Percentiles rank a stretch among this genome's conserved stretches.
phyloP scores from a whole-genome alignment of 208 protist genomes.

The Wallacemonas sp. region DNA sequence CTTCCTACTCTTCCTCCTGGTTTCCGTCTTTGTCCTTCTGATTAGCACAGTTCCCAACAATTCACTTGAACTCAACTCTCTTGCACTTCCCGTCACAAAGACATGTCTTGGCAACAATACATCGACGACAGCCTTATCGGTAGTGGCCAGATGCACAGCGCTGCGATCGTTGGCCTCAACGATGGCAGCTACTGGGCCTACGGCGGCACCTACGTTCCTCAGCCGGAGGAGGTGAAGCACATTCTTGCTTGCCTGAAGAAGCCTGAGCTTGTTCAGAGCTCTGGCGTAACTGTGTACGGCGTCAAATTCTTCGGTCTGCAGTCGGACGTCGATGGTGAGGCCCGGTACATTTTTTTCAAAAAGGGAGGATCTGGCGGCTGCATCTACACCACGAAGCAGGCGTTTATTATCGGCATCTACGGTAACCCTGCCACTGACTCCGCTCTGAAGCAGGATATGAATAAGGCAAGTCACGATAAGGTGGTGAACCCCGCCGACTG shows the following conservation, averaged over 20 bases:
- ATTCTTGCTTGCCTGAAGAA: conserved; percentile 73
- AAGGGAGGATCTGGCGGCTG: conserved; percentile 84
- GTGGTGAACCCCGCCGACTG: conserved; percentile 84
- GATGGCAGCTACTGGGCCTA: conserved; percentile 91
- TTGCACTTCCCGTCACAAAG: neutral
- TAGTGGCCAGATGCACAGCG: conserved; percentile 88
- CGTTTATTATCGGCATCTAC: conserved; percentile 82
- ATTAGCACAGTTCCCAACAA: neutral
- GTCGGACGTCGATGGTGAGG: conserved; percentile 63
- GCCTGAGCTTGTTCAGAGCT: conserved; percentile 61
- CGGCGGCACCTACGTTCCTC: conserved; percentile 82
- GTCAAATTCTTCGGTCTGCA: conserved; percentile 90
- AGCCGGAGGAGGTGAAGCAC: conserved; percentile 83
- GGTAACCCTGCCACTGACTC: conserved; percentile 71
- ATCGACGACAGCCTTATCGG: conserved; percentile 88
- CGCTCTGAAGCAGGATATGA: conserved; percentile 57
- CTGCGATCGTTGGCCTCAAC: conserved; percentile 69
- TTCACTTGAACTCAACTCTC: too few relatives aligned
- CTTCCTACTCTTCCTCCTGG: neutral
- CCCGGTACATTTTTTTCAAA: conserved; percentile 89
- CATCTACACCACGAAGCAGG: conserved; percentile 84
- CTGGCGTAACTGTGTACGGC: conserved; percentile 75
- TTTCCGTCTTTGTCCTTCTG: neutral
- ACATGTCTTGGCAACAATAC: conserved; percentile 89
- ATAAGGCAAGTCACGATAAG: conserved; percentile 33